Base-by-base conservation (phyloP, 1,284 basidiomycete species). In the Veloporphyrellus conicus region DNA sequence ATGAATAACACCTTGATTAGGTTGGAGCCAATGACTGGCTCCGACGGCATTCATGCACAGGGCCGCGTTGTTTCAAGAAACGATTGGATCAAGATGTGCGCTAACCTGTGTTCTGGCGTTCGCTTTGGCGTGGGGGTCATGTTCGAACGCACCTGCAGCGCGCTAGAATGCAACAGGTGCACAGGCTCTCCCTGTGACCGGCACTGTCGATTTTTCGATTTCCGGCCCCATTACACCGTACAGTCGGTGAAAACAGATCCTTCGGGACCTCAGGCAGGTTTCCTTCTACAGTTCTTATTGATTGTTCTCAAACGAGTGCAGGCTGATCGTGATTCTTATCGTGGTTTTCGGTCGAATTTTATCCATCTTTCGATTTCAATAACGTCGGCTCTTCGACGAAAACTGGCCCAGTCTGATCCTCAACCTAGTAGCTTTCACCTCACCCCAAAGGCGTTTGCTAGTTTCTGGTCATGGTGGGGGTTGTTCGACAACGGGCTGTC, bases 381-480 rank as follows among this genome's bases (percentile, higher is more conserved):
- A 51, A 80, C 81, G 31, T 90, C 90, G 6, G 84, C 80, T 4
- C 58, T 56, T 59, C 49, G 64, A 54, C 55, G 48, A 57, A 66
- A 58, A 62, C 54, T 49, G 54, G 45, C 54, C 44, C 48, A 51
- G 28, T 39, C 40, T 23, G 31, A 41, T 43, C 50, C 20, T 45
- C 59, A 29, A 51, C 67, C 74, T 3, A 97, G 88, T 69, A 91
- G 81, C 60, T 72, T 98, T 48, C 90, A 98, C 69, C 79, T 97
- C 33, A 90, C 87, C 2, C 92, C 94, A 0, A 84, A 89, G 57
- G 77, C 84, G 1, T 94, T 93, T 60, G 77, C 90, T 5, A 91
- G 94, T 65, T 98, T 99, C 69, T 92, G 86, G 79, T 77, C 86
- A 0, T 98, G 94, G 94, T 94, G 89, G 81, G 73, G 73, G 31